Percentiles rank a stretch among this genome's conserved stretches.
Conservation (phyloP, 1,284 basidiomycete genomes). For the Golubevia sp. region DNA sequence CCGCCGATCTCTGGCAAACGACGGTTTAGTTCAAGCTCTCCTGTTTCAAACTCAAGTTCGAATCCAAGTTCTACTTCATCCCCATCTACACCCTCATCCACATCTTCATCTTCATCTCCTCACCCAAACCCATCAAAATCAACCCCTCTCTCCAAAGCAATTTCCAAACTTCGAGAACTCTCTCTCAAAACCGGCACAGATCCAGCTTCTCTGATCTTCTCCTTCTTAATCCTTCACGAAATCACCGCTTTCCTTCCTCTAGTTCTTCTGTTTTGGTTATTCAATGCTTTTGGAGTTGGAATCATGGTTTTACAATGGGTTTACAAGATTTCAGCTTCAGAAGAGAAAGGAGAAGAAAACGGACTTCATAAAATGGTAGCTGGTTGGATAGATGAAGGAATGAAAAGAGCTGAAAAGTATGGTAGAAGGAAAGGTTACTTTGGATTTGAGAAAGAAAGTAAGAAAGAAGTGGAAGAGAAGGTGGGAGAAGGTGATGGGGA, state of each 20-base stretch:
- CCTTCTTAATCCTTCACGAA: constrained; percentile 54
- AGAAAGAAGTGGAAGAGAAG: constrained; percentile 11
- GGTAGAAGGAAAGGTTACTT: constrained; percentile 40
- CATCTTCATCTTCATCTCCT: not conserved
- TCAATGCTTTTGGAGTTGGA: constrained; percentile 42
- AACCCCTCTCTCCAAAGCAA: constrained; percentile 16
- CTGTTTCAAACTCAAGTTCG: not conserved
- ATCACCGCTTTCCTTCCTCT: constrained; percentile 54
- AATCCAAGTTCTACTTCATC: not conserved
- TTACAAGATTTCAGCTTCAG: constrained; percentile 3
- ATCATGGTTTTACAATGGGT: constrained; percentile 31
- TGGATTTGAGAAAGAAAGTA: constrained; percentile 34
- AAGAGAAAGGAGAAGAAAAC: not conserved
- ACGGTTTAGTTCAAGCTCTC: not conserved
- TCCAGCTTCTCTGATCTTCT: constrained; percentile 35
- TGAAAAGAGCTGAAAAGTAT: constrained; percentile 29
- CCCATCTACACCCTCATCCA: not conserved
- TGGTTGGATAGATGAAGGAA: constrained; percentile 11
- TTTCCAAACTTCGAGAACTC: constrained; percentile 22
- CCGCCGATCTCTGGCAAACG: too few species aligned
- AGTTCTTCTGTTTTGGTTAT: constrained; percentile 35
- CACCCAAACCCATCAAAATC: not conserved
- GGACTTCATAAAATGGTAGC: constrained; percentile 6
- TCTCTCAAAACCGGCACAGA: constrained; percentile 43
- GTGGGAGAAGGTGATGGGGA: not conserved